Conservation (phyloP, 2,329 filamentous ascomycete genomes). For the Colletotrichum caudatum region DNA sequence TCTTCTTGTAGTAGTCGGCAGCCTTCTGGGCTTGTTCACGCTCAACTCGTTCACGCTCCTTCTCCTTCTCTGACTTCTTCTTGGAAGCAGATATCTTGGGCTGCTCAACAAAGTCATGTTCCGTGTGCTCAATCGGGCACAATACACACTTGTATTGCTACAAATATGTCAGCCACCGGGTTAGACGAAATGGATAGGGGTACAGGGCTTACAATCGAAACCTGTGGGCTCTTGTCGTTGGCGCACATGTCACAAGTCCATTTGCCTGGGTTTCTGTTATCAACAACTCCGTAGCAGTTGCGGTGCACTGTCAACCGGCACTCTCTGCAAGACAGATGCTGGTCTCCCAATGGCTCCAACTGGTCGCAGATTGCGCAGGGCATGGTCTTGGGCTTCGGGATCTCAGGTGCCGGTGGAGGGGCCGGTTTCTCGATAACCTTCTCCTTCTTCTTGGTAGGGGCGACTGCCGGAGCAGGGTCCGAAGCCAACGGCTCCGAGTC, state of each 20-base stretch:
- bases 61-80: slow-evolving; percentile 89
- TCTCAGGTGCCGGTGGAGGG: slow-evolving; percentile 76
- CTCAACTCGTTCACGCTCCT: slow-evolving; percentile 87
- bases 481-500: slow-evolving; percentile 61
- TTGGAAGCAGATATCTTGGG: slow-evolving; percentile 85
- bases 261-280: slow-evolving; percentile 77
- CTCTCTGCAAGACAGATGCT: slow-evolving; percentile 83
- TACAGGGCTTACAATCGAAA: slow-evolving; percentile 78
- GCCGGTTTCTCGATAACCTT: slow-evolving; percentile 69
- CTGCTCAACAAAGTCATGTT: slow-evolving; percentile 85
- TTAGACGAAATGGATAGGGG: slow-evolving; percentile 8
- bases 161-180: slow-evolving; percentile 47
- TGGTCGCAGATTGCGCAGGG: slow-evolving; percentile 88
- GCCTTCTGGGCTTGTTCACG: slow-evolving; percentile 84
- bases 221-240: slow-evolving; percentile 91
- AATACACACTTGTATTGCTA: slow-evolving; percentile 92
- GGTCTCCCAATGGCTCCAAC: slow-evolving; percentile 77
- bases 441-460: slow-evolving; percentile 69
- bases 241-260: slow-evolving; percentile 97
- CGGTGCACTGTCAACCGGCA: slow-evolving; percentile 93
- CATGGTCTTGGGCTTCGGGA: slow-evolving; percentile 81
- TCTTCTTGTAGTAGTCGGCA: slow-evolving; percentile 83
- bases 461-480: slow-evolving; percentile 54
- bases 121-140: slow-evolving; percentile 85
- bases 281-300: slow-evolving; percentile 87